Evolutionary conservation across 805 yeast species (phyloP), one percentile per base, ranked within the genome.

Genomic region (Brettanomyces nanus): DNA sequence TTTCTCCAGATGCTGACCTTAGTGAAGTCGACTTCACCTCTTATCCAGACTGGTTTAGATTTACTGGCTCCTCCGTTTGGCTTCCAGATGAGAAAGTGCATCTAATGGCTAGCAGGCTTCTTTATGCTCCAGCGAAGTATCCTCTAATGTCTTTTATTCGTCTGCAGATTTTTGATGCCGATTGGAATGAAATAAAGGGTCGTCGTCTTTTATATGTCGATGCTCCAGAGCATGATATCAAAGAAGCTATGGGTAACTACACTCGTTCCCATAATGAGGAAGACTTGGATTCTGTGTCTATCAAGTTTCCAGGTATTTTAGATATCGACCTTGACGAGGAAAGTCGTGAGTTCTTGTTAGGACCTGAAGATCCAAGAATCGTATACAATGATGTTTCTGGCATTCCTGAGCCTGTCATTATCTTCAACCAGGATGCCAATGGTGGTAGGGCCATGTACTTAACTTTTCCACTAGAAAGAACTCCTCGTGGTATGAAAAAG

Each of bases 11-110:
- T n/a, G 33, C 33, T 21, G 33, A 30, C n/a, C 19, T 17, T 6
- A n/a, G 10, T 9, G 15, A 51, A 47, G 21, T 46, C 53, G 21
- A 52, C 52, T 51, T 19, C 37, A 52, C 25, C 46, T 51, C 46
- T n/a, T 33, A 45, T 13, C 31, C 38, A 25, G 19, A 49, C 30
- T 73, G 77, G 77, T 68, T 49, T 43, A 58, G 65, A 36, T 63
- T 69, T 36, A 68, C 75, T 6, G 75, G 75, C 1, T 64, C 75
- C 1, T 62, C 73, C 1, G 71, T 71, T n/a, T 73, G 75, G 75
- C 50, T 74, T 21, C 67, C 65, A 31, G 65, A 65, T 28, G 71
- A 69, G 44, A 69, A 72, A 21, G 63, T 70, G n/a, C 75, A 71
- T 51, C 53, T 68, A 43, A 59, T 69, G 58, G 66, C 66, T 14